phyloP scores from a whole-genome alignment of 805 yeast species.

The Myxozyma nipponensis region DNA sequence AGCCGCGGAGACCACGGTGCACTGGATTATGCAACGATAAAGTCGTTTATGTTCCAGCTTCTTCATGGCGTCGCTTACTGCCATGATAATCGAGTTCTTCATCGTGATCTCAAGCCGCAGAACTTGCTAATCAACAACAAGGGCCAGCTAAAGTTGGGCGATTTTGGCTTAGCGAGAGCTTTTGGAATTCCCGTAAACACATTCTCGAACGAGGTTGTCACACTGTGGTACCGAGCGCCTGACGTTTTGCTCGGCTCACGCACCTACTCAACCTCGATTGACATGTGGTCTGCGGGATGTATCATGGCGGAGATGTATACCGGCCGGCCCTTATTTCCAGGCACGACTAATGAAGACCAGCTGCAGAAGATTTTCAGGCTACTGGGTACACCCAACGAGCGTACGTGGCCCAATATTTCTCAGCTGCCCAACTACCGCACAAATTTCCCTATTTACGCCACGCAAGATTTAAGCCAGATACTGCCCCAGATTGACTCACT shows the following conservation, averaged over 20 bases:
- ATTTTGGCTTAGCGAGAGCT: constrained; percentile 95
- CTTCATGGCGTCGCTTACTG: constrained; percentile 85
- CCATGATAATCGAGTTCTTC: constrained; percentile 79
- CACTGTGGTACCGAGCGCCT: constrained; percentile 97
- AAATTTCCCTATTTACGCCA: constrained; percentile 79
- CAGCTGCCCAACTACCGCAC: constrained; percentile 80
- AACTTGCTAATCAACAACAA: constrained; percentile 81
- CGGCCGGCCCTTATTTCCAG: constrained; percentile 96
- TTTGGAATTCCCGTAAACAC: constrained; percentile 98
- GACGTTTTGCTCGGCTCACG: constrained; percentile 93
- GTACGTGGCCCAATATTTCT: constrained; percentile 96
- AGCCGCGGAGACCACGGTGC: constrained; percentile 72
- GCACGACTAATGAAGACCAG: constrained; percentile 94
- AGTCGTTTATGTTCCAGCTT: constrained; percentile 91
- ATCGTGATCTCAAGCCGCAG: constrained; percentile 88
- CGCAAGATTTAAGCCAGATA: constrained; percentile 73
- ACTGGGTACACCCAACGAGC: constrained; percentile 95
- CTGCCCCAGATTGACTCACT: constrained; percentile 66
- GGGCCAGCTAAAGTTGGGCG: constrained; percentile 91
- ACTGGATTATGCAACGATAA: constrained; percentile 65
- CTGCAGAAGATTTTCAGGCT: constrained; percentile 83
- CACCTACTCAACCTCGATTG: constrained; percentile 93
- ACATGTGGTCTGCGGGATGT: constrained; percentile 98
- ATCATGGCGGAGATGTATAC: constrained; percentile 97
- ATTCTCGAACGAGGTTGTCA: constrained; percentile 94